Evolutionary conservation across 495 filamentous ascomycete genomes (phyloP).

Genomic region (Gamarada debralockiae): DNA sequence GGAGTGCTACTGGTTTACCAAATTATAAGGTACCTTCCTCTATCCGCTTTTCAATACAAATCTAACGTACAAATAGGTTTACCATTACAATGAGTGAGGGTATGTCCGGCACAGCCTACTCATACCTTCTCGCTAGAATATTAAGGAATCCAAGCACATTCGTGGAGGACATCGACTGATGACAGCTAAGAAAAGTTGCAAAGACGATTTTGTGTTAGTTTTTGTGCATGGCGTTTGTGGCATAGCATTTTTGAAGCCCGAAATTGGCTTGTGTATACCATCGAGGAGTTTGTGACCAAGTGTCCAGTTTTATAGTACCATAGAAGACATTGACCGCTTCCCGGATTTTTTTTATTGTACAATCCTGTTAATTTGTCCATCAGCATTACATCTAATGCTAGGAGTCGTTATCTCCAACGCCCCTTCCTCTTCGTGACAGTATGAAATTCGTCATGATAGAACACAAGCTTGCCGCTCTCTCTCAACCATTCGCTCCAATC

Average conservation of each 20-base stretch:
- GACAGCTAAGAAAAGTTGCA: conserved; percentile 12
- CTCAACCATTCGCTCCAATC: too few relatives aligned
- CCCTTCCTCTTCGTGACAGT: not conserved
- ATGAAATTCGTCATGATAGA: not conserved
- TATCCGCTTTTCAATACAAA: not conserved
- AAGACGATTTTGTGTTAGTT: conserved; percentile 1
- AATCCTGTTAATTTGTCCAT: too few relatives aligned
- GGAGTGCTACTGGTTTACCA: conserved; percentile 77
- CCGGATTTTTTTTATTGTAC: too few relatives aligned
- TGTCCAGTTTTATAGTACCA: conserved; percentile 5
- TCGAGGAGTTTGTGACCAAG: conserved; percentile 11
- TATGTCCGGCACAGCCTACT: conserved; percentile 19
- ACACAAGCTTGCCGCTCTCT: too few relatives aligned
- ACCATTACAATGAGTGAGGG: conserved; percentile 82
- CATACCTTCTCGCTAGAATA: conserved; percentile 16
- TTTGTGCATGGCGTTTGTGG: conserved; percentile 17
- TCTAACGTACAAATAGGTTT: conserved; percentile 52
- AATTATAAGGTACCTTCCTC: conserved; percentile 82
- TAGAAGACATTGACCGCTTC: not conserved
- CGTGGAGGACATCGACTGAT: not conserved
- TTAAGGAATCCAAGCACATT: not conserved
- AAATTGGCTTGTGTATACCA: conserved; percentile 22
- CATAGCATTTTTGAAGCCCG: conserved; percentile 18
- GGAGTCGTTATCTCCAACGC: not conserved
- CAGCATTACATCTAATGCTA: too few relatives aligned